Conservation (phyloP, 306 rosid genomes). For the Geum urbanum region DNA sequence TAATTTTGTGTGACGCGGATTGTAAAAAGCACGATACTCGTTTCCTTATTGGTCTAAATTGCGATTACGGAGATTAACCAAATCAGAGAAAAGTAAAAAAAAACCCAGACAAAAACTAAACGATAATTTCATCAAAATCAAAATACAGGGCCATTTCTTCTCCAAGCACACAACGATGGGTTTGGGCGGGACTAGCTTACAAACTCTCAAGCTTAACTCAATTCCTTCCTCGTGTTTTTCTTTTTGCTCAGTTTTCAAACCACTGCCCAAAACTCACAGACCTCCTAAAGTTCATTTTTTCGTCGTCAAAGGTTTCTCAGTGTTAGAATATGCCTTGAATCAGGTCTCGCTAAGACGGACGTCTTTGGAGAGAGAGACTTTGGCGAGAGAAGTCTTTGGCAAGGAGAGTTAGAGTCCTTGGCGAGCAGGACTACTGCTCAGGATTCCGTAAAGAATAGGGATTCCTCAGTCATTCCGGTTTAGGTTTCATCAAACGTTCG, state of each 20-base stretch:
- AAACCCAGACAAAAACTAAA: background rate
- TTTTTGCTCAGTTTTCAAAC: slow-evolving; percentile 29
- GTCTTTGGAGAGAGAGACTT: too few species aligned
- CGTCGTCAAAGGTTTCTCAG: slow-evolving; percentile 45
- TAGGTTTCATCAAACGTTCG: too few species aligned
- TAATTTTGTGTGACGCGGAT: background rate
- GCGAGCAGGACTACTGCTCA: too few species aligned
- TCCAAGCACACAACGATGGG: slow-evolving; percentile 31
- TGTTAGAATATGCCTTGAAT: too few species aligned
- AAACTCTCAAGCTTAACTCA: slow-evolving; percentile 40
- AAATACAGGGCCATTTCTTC: background rate
- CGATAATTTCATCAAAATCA: background rate
- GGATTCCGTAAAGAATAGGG: too few species aligned
- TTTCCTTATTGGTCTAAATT: background rate
- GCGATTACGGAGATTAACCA: too few species aligned
- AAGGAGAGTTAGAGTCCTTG: too few species aligned
- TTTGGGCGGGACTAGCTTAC: slow-evolving; percentile 42
- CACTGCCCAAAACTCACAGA: slow-evolving; percentile 24
- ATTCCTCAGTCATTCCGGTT: too few species aligned
- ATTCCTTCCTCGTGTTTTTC: slow-evolving; percentile 43
- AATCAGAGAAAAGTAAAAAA: too few species aligned
- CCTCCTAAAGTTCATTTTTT: slow-evolving; percentile 28
- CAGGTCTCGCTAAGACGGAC: too few species aligned
- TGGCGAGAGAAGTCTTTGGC: too few species aligned
- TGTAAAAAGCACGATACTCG: background rate